These are phyloP conservation scores for Diaporthe amygdali DNA, from an alignment of 2,329 filamentous ascomycete genomes.

Conservation along the genomic window DNA sequence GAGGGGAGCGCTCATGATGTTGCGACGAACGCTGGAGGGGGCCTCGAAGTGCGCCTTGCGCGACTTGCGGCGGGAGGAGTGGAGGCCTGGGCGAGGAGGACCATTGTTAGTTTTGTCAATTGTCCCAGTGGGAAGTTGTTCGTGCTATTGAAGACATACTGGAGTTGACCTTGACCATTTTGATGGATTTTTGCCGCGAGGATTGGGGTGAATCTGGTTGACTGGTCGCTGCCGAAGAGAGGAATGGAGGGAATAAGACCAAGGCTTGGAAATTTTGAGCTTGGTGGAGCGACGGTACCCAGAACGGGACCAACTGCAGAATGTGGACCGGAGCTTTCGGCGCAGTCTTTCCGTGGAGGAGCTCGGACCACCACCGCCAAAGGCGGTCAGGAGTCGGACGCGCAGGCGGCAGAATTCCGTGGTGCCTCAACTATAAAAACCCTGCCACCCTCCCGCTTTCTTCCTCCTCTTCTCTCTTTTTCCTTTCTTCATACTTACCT, in stretches of 20 bases:
- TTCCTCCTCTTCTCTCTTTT: slow-evolving; percentile 36
- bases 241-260: not conserved
- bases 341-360: slow-evolving; percentile 16
- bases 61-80: slow-evolving; percentile 95
- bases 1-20: slow-evolving; percentile 95
- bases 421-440: not conserved
- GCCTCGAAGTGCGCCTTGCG: slow-evolving; percentile 98
- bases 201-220: slow-evolving; percentile 18
- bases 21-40: slow-evolving; percentile 90
- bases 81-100: slow-evolving; percentile 53
- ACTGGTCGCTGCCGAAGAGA: slow-evolving; percentile 20
- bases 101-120: slow-evolving; percentile 28
- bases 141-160: slow-evolving; percentile 26
- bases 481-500: slow-evolving; percentile 57
- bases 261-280: not conserved
- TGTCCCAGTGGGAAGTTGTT: not conserved
- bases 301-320: not conserved
- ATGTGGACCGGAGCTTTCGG: slow-evolving; percentile 26
- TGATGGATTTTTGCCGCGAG: slow-evolving; percentile 41
- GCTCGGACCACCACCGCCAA: not conserved
- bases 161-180: slow-evolving; percentile 75
- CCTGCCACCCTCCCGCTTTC: slow-evolving; percentile 5
- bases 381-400: slow-evolving; percentile 2
- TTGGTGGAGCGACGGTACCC: not conserved
- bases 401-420: not conserved